Percentiles rank a stretch among this genome's conserved stretches.
phyloP scores from a whole-genome alignment of 257 asterid species.

The Solanum peruvianum region DNA sequence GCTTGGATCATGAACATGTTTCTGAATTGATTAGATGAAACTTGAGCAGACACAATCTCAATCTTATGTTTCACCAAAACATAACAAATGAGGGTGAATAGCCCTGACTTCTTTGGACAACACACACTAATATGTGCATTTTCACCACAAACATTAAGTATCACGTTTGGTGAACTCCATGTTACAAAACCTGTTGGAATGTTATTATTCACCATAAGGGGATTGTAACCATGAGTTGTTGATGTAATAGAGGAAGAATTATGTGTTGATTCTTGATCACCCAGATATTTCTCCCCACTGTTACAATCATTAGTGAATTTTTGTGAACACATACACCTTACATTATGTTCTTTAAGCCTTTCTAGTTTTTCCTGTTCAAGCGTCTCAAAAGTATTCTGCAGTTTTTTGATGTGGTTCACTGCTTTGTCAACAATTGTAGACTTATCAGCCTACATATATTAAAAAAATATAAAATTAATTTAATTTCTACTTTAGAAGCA shows the following conservation, averaged over 20 bases:
- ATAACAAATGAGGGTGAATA: too few species aligned
- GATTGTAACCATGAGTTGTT: neutral
- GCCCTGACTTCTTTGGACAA: too few species aligned
- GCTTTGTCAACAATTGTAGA: constrained; percentile 20
- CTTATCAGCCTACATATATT: constrained; percentile 52
- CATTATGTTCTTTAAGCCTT: neutral
- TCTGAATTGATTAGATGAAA: too few species aligned
- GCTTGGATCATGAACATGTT: too few species aligned
- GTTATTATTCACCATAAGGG: too few species aligned
- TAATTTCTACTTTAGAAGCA: neutral
- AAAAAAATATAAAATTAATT: neutral
- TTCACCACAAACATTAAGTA: too few species aligned
- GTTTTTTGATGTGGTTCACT: constrained; percentile 29
- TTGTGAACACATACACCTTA: neutral
- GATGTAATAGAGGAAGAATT: neutral
- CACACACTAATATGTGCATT: too few species aligned
- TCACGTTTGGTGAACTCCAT: too few species aligned
- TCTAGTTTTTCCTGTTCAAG: constrained; percentile 44
- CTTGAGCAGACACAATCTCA: too few species aligned
- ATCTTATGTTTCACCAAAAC: too few species aligned
- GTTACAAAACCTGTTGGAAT: too few species aligned
- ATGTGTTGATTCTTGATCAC: constrained; percentile 28
- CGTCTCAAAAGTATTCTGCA: constrained; percentile 19
- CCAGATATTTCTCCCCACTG: constrained; percentile 31
- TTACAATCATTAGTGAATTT: neutral